phyloP scores from a whole-genome alignment of 2,329 filamentous ascomycete species.

The Colletotrichum sansevieriae region DNA sequence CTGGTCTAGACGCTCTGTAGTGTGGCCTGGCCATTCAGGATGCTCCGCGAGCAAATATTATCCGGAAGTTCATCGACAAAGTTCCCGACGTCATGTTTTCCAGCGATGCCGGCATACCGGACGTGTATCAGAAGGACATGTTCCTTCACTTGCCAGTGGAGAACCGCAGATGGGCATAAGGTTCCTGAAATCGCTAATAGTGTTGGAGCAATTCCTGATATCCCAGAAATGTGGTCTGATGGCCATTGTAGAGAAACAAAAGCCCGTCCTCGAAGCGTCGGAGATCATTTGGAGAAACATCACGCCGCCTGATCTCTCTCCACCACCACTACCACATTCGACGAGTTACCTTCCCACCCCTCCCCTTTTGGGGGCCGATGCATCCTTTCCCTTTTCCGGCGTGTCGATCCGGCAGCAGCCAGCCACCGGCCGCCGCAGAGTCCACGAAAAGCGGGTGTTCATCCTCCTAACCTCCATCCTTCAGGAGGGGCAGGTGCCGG shows the following conservation, averaged over 20 bases:
- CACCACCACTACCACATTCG: constrained; percentile 27
- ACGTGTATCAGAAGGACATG: no score
- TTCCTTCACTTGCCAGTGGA: not conserved
- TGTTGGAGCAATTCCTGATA: not conserved
- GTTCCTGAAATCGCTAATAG: not conserved
- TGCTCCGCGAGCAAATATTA: constrained; percentile 7
- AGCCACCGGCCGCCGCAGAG: constrained; percentile 20
- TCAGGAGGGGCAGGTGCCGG: no score
- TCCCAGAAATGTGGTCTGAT: not conserved
- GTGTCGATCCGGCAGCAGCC: constrained; percentile 39
- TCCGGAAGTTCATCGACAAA: constrained; percentile 12
- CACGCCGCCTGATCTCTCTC: constrained; percentile 1
- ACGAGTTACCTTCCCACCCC: constrained; percentile 5
- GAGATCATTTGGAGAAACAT: constrained; percentile 30
- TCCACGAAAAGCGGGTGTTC: no score
- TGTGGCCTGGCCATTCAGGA: constrained; percentile 8
- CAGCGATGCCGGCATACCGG: no score
- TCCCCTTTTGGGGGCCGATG: constrained; percentile 2
- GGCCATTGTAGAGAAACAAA: constrained; percentile 6
- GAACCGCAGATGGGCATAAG: no score
- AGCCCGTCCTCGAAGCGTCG: constrained; percentile 4
- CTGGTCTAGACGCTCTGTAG: constrained; percentile 7
- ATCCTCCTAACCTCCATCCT: no score
- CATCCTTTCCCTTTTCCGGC: constrained; percentile 23
- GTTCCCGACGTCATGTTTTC: not conserved